Evolutionary conservation across 2,329 filamentous ascomycete genomes (phyloP).

Genomic region (Trichophyton schoenleinii): DNA sequence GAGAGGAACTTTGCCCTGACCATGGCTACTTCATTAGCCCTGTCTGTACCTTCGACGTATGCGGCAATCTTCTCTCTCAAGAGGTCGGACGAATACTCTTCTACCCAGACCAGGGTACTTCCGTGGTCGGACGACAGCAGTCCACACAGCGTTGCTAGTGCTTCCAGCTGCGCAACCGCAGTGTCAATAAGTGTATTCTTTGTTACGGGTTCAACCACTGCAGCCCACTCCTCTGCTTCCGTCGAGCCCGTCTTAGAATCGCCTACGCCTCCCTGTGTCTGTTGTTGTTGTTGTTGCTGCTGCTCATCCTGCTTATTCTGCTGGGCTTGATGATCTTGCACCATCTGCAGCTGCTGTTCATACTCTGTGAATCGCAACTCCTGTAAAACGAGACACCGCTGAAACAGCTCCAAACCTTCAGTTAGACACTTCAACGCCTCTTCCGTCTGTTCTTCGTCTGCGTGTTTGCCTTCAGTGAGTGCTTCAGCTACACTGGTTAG

Average conservation of each 20-base stretch:
- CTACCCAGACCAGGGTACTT: constrained; percentile 43
- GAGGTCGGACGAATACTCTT: constrained; percentile 43
- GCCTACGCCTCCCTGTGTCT: constrained; percentile 1
- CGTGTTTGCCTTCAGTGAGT: constrained; percentile 41
- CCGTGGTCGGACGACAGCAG: constrained; percentile 33
- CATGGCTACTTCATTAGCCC: constrained; percentile 41
- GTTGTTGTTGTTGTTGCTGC: constrained; percentile 6
- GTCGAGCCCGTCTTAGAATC: constrained; percentile 13
- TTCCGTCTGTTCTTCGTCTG: constrained; percentile 28
- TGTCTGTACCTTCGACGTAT: constrained; percentile 37
- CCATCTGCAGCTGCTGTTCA: constrained; percentile 32
- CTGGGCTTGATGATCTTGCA: constrained; percentile 18
- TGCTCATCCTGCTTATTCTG: constrained; percentile 12
- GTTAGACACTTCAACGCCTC: constrained; percentile 44
- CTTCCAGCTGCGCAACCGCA: constrained; percentile 50
- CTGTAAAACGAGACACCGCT: constrained; percentile 43
- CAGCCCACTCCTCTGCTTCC: constrained; percentile 49
- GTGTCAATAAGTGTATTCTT: constrained; percentile 55
- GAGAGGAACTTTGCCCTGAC: constrained; percentile 45
- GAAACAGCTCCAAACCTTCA: constrained; percentile 50
- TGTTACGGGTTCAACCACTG: constrained; percentile 54
- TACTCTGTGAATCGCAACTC: constrained; percentile 37
- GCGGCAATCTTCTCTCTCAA: constrained; percentile 41
- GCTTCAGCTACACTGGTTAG: constrained; percentile 54
- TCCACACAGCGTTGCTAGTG: constrained; percentile 40